phyloP scores from a whole-genome alignment of 139 green algal genomes.

The Astrephomene gubernaculifera region DNA sequence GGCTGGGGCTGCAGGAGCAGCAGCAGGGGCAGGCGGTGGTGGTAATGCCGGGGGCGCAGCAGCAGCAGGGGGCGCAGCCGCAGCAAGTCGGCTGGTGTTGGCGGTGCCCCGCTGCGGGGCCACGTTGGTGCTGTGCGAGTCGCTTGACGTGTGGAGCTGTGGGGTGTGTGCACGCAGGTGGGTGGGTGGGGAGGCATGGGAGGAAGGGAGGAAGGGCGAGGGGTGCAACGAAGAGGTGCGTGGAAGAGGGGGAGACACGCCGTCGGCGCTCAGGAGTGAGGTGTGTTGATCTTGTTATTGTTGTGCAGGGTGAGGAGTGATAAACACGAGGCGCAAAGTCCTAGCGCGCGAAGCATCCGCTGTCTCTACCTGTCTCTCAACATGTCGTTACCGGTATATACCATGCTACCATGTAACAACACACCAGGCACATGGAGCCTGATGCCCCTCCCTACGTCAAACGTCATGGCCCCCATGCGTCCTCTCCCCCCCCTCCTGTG shows the following conservation, averaged over 20 bases:
- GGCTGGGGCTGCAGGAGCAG: neutral
- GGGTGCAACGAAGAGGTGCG: neutral
- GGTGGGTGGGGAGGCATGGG: neutral
- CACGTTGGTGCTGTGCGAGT: neutral
- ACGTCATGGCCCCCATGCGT: too few species aligned
- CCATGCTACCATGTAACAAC: too few species aligned
- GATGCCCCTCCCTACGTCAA: too few species aligned
- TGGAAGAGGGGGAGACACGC: neutral
- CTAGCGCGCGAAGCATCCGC: too few species aligned
- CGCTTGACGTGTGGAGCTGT: neutral
- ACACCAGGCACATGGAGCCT: too few species aligned
- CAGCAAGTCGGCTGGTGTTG: neutral
- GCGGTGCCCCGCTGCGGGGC: slow-evolving; percentile 3
- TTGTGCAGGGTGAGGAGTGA: too few species aligned
- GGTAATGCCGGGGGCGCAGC: neutral
- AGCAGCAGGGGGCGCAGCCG: neutral
- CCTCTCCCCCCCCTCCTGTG: neutral
- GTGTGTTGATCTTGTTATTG: too few species aligned
- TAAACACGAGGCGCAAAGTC: too few species aligned
- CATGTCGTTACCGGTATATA: too few species aligned
- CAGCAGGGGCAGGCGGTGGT: neutral
- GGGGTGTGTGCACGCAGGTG: slow-evolving; percentile 2
- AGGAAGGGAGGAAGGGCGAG: neutral
- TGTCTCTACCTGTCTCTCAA: too few species aligned
- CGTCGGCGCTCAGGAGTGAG: neutral